Base-by-base conservation (phyloP, 2,329 filamentous ascomycete species). In the Dactylellina cionopaga region DNA sequence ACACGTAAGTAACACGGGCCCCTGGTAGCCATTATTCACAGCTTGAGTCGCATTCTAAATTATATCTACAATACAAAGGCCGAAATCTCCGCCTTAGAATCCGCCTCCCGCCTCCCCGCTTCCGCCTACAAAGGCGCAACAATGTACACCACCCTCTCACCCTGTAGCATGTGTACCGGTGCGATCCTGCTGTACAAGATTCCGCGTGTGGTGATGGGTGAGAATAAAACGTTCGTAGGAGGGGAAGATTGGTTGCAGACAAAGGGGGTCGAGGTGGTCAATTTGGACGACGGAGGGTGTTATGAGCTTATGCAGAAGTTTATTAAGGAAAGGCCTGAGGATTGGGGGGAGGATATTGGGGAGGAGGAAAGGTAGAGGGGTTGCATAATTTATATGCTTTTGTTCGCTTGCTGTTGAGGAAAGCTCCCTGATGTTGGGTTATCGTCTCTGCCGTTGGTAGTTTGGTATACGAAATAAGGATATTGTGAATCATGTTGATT, bases 101-200 rank as follows among this genome's bases (percentile, higher is more conserved):
- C 90, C 79, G 89, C 89, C 0, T 90, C 90, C 46, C 86, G 90
- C 37, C 84, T 92, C 19, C 87, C 89, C 29, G 89, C 89, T 13
- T 86, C 85, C 1, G 85, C 85, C 4, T 92, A 92, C 80, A 84
- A 84, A 75, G 88, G 88, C 27, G 86, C 88, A 33, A 92, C 90
- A n/a, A 92, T 93, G 89, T 93, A 91, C 81, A 93, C 90, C 1
- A 92, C 90, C 0, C 82, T 93, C 5, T 91, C 89, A 1, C 90
- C 90, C 0, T 93, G 90, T 79, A 89, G 91, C 78, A 92, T 92
- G 90, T 93, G 89, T 80, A 92, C 90, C 2, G 90, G 90, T 6
- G 89, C 90, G 1, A 92, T 90, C 77, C 82, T 93, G 70, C 83
- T 92, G 70, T 93, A 92, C 83, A 89, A 89, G 77, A 85, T 93